A percentile compares a stretch with the other conserved stretches of the same genome.
Evolutionary conservation across 1,284 basidiomycete species (phyloP).

Genomic region (Sporisorium iseilematis-ciliati): DNA sequence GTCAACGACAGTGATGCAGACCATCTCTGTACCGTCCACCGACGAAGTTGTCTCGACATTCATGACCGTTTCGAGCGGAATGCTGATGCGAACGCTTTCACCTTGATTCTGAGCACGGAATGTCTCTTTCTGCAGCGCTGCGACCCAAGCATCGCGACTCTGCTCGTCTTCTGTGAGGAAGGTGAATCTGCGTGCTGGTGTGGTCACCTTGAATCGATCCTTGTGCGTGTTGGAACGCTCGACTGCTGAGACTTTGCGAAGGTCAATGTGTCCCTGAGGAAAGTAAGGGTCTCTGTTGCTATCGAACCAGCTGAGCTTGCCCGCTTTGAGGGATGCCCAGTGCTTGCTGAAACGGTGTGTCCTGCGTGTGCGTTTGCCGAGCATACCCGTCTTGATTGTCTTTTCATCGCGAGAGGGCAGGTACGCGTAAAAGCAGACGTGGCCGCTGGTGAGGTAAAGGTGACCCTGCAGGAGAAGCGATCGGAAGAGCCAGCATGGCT

Average conservation of each 20-base stretch:
- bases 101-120: constrained; percentile 96
- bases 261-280: constrained; percentile 90
- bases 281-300: constrained; percentile 88
- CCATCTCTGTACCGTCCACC: constrained; percentile 51
- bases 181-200: constrained; percentile 65
- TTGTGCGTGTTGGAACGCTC: constrained; percentile 78
- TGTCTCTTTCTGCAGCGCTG: constrained; percentile 85
- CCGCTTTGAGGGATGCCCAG: constrained; percentile 56
- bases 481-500: constrained; percentile 67
- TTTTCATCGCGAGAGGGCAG: constrained; percentile 72
- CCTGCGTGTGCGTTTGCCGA: constrained; percentile 54
- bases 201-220: constrained; percentile 68
- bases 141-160: constrained; percentile 79
- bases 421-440: constrained; percentile 96
- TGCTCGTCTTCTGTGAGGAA: constrained; percentile 67
- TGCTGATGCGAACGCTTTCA: constrained; percentile 88
- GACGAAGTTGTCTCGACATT: constrained; percentile 82
- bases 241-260: constrained; percentile 90
- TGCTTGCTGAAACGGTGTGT: constrained; percentile 61
- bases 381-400: constrained; percentile 42
- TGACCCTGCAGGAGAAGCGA: constrained; percentile 85
- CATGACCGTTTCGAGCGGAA: constrained; percentile 88
- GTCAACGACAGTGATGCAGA: constrained; percentile 59
- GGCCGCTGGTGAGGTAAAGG: constrained; percentile 91
- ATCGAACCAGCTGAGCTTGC: constrained; percentile 63